phyloP scores from a whole-genome alignment of 306 rosid genomes.

The Casuarina cunninghamiana region DNA sequence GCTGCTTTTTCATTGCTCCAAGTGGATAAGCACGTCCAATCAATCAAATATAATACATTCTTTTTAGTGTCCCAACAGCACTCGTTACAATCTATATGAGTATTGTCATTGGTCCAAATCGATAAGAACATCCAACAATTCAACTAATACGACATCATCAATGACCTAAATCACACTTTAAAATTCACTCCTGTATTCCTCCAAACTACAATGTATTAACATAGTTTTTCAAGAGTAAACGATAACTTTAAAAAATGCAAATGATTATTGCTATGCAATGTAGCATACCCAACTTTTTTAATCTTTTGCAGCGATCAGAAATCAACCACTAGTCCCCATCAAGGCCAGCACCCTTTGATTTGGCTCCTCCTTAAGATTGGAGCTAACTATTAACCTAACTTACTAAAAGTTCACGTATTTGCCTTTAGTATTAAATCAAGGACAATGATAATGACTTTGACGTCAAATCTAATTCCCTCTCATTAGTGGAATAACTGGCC shows the following conservation, averaged over 20 bases:
- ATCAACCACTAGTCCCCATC: neutral
- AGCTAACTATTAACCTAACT: neutral
- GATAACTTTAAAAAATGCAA: neutral
- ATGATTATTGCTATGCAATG: too few species aligned
- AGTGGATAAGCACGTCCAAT: constrained; percentile 1
- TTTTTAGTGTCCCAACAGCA: too few species aligned
- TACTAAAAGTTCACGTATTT: too few species aligned
- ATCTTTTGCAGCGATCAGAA: neutral
- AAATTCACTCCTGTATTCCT: neutral
- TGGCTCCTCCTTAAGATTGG: too few species aligned
- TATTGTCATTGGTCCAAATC: too few species aligned
- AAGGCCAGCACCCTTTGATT: neutral
- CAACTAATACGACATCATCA: neutral
- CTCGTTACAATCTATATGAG: too few species aligned
- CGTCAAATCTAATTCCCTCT: neutral
- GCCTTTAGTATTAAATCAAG: neutral
- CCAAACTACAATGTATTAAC: neutral
- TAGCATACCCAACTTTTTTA: too few species aligned
- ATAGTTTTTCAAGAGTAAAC: neutral
- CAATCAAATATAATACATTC: neutral
- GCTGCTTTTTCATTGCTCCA: neutral
- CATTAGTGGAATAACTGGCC: constrained; percentile 1
- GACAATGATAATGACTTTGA: constrained; percentile 2
- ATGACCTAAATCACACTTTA: neutral
- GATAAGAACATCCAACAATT: constrained; percentile 4